phyloP scores from a whole-genome alignment of 768 basidiomycete genomes.

The Mycena vulgaris region DNA sequence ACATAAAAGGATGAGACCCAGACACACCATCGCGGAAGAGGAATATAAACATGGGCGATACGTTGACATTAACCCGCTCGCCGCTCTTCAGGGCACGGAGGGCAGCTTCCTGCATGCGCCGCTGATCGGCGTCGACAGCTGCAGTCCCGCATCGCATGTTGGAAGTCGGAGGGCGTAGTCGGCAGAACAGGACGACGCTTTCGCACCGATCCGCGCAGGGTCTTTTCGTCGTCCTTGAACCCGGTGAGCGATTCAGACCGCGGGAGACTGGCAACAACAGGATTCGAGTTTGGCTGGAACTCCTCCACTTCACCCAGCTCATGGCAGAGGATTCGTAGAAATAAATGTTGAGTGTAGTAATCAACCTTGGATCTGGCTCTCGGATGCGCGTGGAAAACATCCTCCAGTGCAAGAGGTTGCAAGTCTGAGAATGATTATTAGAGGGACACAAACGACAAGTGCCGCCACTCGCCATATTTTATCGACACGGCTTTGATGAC shows the following conservation, averaged over 20 bases:
- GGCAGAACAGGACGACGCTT: neutral
- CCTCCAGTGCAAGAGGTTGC: conserved; percentile 82
- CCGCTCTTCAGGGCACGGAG: conserved; percentile 51
- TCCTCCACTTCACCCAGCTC: conserved; percentile 59
- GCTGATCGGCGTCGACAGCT: neutral
- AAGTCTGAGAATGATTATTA: conserved; percentile 57
- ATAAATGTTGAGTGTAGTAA: conserved; percentile 80
- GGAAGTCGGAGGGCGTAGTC: neutral
- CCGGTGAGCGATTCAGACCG: conserved; percentile 55
- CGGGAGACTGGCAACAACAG: conserved; percentile 33
- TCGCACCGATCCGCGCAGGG: neutral
- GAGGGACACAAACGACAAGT: neutral
- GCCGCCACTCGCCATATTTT: conserved; percentile 65
- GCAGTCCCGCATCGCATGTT: conserved; percentile 5
- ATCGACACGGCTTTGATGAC: conserved; percentile 78
- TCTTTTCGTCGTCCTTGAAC: neutral
- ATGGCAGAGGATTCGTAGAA: conserved; percentile 80
- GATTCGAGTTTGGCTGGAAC: neutral
- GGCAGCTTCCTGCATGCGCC: conserved; percentile 25
- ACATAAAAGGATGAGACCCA: neutral
- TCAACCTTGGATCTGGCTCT: conserved; percentile 77
- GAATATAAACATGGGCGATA: conserved; percentile 75
- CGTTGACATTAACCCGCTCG: conserved; percentile 70
- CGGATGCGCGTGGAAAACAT: conserved; percentile 70
- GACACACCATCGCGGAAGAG: conserved; percentile 73